Evolutionary conservation across 768 basidiomycete genomes (phyloP).

Genomic region (Imleria badia): DNA sequence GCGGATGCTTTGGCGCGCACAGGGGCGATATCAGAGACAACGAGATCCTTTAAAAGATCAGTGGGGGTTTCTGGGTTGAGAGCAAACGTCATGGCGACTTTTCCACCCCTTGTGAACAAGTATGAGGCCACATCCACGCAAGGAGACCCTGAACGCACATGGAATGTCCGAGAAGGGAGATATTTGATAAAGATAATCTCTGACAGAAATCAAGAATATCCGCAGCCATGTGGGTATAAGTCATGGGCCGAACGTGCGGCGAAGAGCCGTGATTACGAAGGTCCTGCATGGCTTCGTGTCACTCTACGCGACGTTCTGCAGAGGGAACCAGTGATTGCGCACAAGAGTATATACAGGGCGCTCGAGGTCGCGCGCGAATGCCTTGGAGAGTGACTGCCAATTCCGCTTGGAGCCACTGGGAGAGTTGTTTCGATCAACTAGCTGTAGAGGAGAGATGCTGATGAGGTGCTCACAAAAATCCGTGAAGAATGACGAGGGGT

Average conservation of each 20-base stretch:
- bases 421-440: not conserved
- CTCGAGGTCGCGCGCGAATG: slow-evolving; percentile 61
- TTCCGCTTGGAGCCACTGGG: slow-evolving; percentile 85
- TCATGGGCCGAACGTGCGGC: slow-evolving; percentile 71
- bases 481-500: slow-evolving; percentile 60
- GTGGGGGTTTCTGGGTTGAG: slow-evolving; percentile 42
- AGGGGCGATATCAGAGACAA: slow-evolving; percentile 84
- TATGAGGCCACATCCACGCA: not conserved
- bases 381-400: slow-evolving; percentile 80
- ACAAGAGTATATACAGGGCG: slow-evolving; percentile 77
- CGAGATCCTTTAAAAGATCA: slow-evolving; percentile 51
- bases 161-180: slow-evolving; percentile 85
- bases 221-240: slow-evolving; percentile 74
- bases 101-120: slow-evolving; percentile 69
- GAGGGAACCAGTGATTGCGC: slow-evolving; percentile 13
- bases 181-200: slow-evolving; percentile 50
- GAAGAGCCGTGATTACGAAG: slow-evolving; percentile 89
- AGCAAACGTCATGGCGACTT: slow-evolving; percentile 74
- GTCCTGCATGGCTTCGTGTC: slow-evolving; percentile 48
- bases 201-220: slow-evolving; percentile 73
- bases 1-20: slow-evolving; percentile 51
- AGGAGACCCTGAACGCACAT: slow-evolving; percentile 54
- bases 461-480: slow-evolving; percentile 51
- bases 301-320: not conserved
- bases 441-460: not conserved